Evolutionary conservation across 1,284 basidiomycete genomes (phyloP).

Genomic region (Heterobasidion annosum): DNA sequence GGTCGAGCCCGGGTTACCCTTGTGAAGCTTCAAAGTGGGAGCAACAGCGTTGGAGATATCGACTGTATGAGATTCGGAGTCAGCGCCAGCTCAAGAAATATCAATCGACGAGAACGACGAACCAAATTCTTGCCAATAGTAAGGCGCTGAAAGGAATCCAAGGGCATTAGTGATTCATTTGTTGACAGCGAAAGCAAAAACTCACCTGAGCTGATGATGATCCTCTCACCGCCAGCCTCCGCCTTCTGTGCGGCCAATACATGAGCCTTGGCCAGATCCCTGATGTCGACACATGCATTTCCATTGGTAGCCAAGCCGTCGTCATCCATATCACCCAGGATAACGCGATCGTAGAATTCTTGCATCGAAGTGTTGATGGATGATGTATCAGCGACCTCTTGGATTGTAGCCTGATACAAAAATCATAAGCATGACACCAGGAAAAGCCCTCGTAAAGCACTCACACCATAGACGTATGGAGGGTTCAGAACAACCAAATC

Average conservation of each 20-base stretch:
- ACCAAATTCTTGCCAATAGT: conserved; percentile 24
- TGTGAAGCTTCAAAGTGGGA: conserved; percentile 10
- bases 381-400: conserved; percentile 35
- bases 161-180: neutral
- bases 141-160: neutral
- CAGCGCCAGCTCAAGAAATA: neutral
- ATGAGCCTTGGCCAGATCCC: conserved; percentile 49
- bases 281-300: conserved; percentile 40
- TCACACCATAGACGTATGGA: conserved; percentile 31
- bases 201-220: conserved; percentile 31
- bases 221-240: conserved; percentile 48
- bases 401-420: conserved; percentile 29
- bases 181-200: neutral
- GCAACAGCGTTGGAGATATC: conserved; percentile 3
- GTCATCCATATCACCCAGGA: conserved; percentile 14
- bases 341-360: conserved; percentile 23
- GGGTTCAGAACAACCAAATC: conserved; percentile 51
- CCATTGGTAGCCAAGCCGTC: neutral
- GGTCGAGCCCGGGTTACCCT: conserved; percentile 13
- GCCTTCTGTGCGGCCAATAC: conserved; percentile 38
- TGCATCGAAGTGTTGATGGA: conserved; percentile 44
- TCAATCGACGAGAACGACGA: neutral
- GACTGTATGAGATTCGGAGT: conserved; percentile 2
- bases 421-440: neutral
- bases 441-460: neutral